These are phyloP conservation scores for Solanum pimpinellifolium DNA, from an alignment of 257 asterid genomes.

Conservation along the genomic window DNA sequence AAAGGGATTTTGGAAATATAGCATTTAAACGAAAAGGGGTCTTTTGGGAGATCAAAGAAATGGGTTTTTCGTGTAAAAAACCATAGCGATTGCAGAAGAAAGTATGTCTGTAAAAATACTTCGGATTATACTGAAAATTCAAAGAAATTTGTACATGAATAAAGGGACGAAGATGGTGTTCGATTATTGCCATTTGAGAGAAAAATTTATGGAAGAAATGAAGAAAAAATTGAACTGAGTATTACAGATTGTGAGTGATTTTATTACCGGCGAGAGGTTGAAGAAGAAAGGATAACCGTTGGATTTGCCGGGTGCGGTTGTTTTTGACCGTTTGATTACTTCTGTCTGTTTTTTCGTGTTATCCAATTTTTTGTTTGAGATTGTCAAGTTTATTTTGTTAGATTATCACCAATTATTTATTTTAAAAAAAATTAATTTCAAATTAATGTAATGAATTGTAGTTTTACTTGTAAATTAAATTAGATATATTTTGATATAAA, in stretches of 20 bases:
- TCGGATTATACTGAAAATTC: conserved; percentile 22
- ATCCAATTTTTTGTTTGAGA: neutral
- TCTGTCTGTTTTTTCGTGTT: conserved; percentile 3
- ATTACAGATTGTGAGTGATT: conserved; percentile 19
- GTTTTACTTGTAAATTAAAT: no score
- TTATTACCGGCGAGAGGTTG: conserved; percentile 23
- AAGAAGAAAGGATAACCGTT: conserved; percentile 30
- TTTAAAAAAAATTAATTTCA: neutral
- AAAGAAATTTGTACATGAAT: conserved; percentile 43
- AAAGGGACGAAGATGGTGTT: conserved; percentile 15
- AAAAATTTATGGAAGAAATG: neutral
- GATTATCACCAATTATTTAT: no score
- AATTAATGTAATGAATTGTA: no score
- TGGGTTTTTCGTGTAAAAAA: conserved; percentile 19
- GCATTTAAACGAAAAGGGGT: conserved; percentile 26
- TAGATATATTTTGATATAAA: no score
- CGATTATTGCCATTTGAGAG: conserved; percentile 10
- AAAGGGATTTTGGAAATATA: conserved; percentile 24
- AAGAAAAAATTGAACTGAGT: neutral
- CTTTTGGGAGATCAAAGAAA: conserved; percentile 12
- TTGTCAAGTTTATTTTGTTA: neutral
- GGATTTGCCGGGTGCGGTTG: conserved; percentile 25
- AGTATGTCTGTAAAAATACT: conserved; percentile 18
- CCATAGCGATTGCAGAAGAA: conserved; percentile 31
- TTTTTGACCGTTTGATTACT: conserved; percentile 24